These are phyloP conservation scores for Solanum raphanifolium DNA, from an alignment of 257 asterid genomes.

Conservation along the genomic window DNA sequence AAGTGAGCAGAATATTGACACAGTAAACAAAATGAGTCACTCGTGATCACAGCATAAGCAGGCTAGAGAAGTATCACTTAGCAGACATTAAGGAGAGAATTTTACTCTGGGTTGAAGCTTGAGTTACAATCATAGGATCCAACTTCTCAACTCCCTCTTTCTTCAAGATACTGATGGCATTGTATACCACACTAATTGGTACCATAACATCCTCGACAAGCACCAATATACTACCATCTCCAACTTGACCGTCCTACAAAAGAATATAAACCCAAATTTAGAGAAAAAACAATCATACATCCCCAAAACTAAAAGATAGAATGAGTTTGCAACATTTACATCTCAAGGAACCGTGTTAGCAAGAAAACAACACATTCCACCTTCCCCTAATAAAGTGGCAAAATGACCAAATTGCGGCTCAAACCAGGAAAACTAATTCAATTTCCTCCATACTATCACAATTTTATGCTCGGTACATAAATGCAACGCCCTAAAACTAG, in stretches of 20 bases:
- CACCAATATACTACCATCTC: conserved; percentile 42
- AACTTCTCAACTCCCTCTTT: conserved; percentile 38
- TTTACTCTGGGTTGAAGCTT: conserved; percentile 55
- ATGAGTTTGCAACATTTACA: background rate
- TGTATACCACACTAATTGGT: conserved; percentile 30
- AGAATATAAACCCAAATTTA: background rate
- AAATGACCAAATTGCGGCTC: background rate
- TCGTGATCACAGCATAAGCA: background rate
- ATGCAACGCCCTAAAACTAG: background rate
- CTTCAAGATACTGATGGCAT: conserved; percentile 42
- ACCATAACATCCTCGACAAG: conserved; percentile 46
- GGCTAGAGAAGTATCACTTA: background rate
- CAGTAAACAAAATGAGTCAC: background rate
- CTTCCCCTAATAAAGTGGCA: background rate
- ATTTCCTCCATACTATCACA: background rate
- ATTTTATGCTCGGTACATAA: background rate
- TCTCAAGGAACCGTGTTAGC: background rate
- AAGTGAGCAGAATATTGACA: background rate
- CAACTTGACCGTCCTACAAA: conserved; percentile 31
- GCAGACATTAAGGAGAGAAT: background rate
- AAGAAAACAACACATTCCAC: background rate
- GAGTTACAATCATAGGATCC: conserved; percentile 62
- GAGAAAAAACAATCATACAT: background rate
- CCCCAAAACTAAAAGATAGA: background rate
- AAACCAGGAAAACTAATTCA: background rate